Conservation (phyloP, 1,284 basidiomycete species). For the Phylloporus sp. region DNA sequence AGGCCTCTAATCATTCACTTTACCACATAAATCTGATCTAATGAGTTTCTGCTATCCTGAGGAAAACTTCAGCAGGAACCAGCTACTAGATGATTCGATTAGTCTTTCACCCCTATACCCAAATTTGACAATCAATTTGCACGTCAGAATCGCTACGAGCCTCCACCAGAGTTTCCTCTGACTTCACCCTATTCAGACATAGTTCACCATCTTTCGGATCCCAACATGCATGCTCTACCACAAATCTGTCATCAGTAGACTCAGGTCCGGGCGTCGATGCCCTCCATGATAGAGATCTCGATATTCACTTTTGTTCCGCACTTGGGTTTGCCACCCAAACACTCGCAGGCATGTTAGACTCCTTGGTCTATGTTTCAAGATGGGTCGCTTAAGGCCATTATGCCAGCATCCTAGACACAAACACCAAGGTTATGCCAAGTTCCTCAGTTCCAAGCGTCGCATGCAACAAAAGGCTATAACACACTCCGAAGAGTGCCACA, state of each 20-base stretch:
- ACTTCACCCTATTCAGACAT: constrained; percentile 67
- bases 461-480: constrained; percentile 56
- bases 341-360: constrained; percentile 44
- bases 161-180: constrained; percentile 70
- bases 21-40: constrained; percentile 67
- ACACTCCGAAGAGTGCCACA: too few relatives aligned
- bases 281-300: constrained; percentile 30
- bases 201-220: constrained; percentile 71
- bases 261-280: constrained; percentile 60
- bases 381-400: constrained; percentile 7
- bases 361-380: constrained; percentile 17
- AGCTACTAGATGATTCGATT: constrained; percentile 72
- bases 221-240: constrained; percentile 63
- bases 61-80: constrained; percentile 70
- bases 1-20: constrained; percentile 70
- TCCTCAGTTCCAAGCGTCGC: constrained; percentile 52
- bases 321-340: constrained; percentile 36
- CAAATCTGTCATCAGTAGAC: constrained; percentile 55
- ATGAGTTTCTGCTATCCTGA: constrained; percentile 70
- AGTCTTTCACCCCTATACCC: constrained; percentile 70
- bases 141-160: constrained; percentile 66
- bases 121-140: constrained; percentile 71
- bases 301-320: constrained; percentile 59
- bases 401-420: constrained; percentile 54
- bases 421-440: too few relatives aligned